These are phyloP conservation scores for Senna siamea DNA, from an alignment of 306 rosid species.

Conservation along the genomic window DNA sequence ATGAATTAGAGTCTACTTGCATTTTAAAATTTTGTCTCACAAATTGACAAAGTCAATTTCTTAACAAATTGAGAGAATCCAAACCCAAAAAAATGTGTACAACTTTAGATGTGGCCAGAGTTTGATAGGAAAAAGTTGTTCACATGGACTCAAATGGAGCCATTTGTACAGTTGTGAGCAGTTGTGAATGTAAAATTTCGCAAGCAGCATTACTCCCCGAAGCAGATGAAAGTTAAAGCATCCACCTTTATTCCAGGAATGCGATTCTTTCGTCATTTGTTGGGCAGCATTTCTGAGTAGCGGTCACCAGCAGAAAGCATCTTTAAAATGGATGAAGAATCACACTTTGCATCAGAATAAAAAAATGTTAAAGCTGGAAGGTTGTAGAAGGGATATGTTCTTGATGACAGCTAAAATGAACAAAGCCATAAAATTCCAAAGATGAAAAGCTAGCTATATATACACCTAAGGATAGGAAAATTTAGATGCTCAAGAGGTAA, in stretches of 20 bases:
- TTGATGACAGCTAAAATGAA: constrained; percentile 35
- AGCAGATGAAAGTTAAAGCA: neutral
- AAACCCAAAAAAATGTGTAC: neutral
- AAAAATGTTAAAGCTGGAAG: constrained; percentile 2
- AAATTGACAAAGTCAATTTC: too few species aligned
- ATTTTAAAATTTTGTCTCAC: too few species aligned
- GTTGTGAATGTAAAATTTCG: neutral
- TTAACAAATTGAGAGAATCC: too few species aligned
- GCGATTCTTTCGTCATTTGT: constrained; percentile 23
- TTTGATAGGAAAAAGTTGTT: neutral
- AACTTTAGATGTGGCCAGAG: neutral
- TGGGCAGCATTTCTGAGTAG: neutral
- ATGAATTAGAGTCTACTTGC: too few species aligned
- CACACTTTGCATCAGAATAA: constrained; percentile 31
- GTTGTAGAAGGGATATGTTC: constrained; percentile 34
- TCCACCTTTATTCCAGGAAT: constrained; percentile 17
- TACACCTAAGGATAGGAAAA: constrained; percentile 26
- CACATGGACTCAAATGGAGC: neutral
- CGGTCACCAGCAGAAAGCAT: constrained; percentile 11
- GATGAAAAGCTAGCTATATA: constrained; percentile 25
- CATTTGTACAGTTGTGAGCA: neutral
- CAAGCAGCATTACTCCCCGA: neutral
- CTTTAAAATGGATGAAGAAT: constrained; percentile 33
- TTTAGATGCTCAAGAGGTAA: constrained; percentile 20
- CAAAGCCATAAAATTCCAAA: constrained; percentile 15